These are phyloP conservation scores for Mucor indicus DNA, from an alignment of 371 early-diverging fungal species.

Conservation along the genomic window DNA sequence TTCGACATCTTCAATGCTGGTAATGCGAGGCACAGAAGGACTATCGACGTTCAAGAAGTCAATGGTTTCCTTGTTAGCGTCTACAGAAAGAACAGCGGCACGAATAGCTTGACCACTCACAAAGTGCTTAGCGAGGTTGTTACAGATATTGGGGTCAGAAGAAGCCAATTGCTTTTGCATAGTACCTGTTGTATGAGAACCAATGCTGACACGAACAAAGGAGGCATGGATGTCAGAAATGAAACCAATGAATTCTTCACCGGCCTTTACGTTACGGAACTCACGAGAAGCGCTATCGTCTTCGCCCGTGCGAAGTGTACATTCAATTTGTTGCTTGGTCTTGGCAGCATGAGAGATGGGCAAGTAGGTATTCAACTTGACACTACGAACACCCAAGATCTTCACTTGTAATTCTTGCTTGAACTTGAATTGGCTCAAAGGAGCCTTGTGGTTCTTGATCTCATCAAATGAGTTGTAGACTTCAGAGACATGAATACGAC, in stretches of 20 bases:
- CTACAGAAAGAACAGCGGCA: slow-evolving; percentile 47
- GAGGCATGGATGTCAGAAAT: slow-evolving; percentile 49
- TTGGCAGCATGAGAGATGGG: slow-evolving; percentile 55
- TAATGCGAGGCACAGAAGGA: slow-evolving; percentile 24
- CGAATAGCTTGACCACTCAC: slow-evolving; percentile 55
- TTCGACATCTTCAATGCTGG: slow-evolving; percentile 43
- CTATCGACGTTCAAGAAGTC: slow-evolving; percentile 33
- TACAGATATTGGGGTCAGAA: slow-evolving; percentile 38
- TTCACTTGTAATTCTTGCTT: slow-evolving; percentile 52
- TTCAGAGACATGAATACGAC: slow-evolving; percentile 68
- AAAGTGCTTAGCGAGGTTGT: slow-evolving; percentile 49
- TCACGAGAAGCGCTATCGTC: slow-evolving; percentile 14
- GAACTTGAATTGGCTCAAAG: slow-evolving; percentile 31
- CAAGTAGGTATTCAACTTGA: slow-evolving; percentile 56
- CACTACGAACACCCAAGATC: slow-evolving; percentile 64
- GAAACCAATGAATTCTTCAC: slow-evolving; percentile 52
- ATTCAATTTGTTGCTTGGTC: slow-evolving; percentile 18
- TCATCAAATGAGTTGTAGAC: slow-evolving; percentile 43
- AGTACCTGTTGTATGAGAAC: slow-evolving; percentile 39
- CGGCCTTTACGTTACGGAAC: slow-evolving; percentile 44
- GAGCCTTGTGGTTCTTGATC: slow-evolving; percentile 37
- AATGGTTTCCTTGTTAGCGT: slow-evolving; percentile 38
- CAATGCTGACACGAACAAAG: slow-evolving; percentile 44
- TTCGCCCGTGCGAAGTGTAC: slow-evolving; percentile 23
- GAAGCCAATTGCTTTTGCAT: slow-evolving; percentile 49